phyloP scores from a whole-genome alignment of 495 filamentous ascomycete species.

The Lasiosphaeris hirsuta region DNA sequence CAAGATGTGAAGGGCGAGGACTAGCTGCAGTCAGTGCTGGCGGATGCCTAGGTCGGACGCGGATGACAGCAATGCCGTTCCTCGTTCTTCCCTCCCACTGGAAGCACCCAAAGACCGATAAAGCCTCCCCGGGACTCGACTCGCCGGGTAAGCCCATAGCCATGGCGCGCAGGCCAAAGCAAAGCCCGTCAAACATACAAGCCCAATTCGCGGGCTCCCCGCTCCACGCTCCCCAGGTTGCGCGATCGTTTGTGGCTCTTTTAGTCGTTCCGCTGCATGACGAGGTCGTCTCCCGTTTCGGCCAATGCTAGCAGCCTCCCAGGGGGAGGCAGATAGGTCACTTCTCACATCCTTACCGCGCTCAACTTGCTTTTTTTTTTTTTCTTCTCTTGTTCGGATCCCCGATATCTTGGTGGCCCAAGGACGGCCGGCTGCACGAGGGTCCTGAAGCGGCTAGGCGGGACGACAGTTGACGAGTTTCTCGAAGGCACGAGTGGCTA shows the following conservation, averaged over 20 bases:
- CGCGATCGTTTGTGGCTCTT: neutral
- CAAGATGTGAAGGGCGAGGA: too few species aligned
- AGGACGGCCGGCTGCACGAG: neutral
- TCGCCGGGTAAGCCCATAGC: neutral
- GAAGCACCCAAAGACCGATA: too few species aligned
- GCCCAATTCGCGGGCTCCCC: too few species aligned
- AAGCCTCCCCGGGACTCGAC: neutral
- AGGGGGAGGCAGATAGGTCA: neutral
- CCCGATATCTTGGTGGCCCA: neutral
- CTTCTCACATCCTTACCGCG: neutral
- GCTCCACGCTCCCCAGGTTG: too few species aligned
- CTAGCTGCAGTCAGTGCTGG: too few species aligned
- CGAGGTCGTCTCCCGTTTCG: neutral
- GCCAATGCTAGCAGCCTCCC: neutral
- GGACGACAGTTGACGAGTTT: neutral
- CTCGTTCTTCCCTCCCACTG: too few species aligned
- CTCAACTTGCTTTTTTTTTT: neutral
- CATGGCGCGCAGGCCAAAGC: too few species aligned
- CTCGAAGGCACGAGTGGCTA: too few species aligned
- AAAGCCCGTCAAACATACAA: too few species aligned
- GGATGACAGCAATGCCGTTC: too few species aligned
- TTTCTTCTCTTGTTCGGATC: neutral
- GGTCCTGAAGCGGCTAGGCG: conserved; percentile 1
- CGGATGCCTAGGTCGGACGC: too few species aligned
- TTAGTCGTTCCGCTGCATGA: too few species aligned